These are phyloP conservation scores for Heterobasidion occidentale DNA, from an alignment of 1,284 basidiomycete genomes.

Conservation along the genomic window DNA sequence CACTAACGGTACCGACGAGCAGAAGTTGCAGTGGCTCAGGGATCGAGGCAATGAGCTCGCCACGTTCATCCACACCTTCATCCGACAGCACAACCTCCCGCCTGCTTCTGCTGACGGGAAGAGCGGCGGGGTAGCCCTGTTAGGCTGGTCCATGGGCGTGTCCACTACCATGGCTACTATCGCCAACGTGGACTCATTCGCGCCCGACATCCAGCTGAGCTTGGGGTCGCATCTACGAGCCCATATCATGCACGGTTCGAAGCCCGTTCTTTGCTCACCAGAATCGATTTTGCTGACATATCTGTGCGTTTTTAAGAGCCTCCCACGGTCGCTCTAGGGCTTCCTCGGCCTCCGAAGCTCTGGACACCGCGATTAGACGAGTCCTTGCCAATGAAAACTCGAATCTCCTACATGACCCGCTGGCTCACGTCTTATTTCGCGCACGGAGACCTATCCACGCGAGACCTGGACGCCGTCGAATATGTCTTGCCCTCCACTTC, in stretches of 20 bases:
- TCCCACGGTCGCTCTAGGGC: background rate
- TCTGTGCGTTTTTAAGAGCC: background rate
- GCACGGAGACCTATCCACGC: slow-evolving; percentile 23
- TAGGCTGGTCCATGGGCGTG: slow-evolving; percentile 31
- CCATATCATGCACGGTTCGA: slow-evolving; percentile 9
- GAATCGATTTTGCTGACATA: background rate
- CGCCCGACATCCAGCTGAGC: slow-evolving; percentile 1
- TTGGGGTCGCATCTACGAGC: slow-evolving; percentile 2
- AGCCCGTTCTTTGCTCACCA: background rate
- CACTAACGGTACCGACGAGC: slow-evolving; percentile 15
- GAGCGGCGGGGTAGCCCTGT: slow-evolving; percentile 23
- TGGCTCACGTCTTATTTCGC: slow-evolving; percentile 28
- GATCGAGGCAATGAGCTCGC: slow-evolving; percentile 23
- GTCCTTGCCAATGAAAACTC: background rate
- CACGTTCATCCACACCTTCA: slow-evolving; percentile 25
- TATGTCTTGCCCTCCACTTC: slow-evolving; percentile 13
- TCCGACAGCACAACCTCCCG: slow-evolving; percentile 19
- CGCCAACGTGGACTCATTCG: slow-evolving; percentile 17
- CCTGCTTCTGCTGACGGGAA: slow-evolving; percentile 17
- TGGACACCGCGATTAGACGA: background rate
- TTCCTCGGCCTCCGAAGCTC: background rate
- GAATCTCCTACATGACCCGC: slow-evolving; percentile 11
- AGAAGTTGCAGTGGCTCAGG: slow-evolving; percentile 14
- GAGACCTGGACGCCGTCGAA: slow-evolving; percentile 13
- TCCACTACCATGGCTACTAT: slow-evolving; percentile 18